These are phyloP conservation scores for Exophiala mesophila DNA, from an alignment of 2,329 filamentous ascomycete species.

Conservation along the genomic window DNA sequence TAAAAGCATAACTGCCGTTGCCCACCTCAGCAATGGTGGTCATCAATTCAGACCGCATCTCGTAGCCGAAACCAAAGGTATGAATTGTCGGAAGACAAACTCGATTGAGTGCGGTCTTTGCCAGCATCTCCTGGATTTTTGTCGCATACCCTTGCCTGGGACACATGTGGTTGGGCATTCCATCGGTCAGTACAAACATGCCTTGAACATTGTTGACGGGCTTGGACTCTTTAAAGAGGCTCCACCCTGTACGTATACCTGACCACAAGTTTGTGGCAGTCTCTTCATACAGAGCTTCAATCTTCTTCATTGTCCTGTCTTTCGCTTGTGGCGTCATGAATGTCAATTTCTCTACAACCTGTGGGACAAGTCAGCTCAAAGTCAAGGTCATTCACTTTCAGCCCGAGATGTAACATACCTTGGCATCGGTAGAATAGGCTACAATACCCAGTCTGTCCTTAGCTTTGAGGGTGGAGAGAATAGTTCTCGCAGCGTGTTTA, in stretches of 20 bases:
- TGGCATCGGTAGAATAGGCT: constrained; percentile 45
- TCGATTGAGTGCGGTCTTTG: constrained; percentile 29
- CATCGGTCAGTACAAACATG: constrained; percentile 33
- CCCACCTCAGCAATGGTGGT: constrained; percentile 57
- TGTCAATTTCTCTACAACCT: constrained; percentile 42
- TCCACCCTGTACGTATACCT: constrained; percentile 49
- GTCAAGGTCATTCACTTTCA: constrained; percentile 1
- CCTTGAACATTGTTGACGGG: constrained; percentile 30
- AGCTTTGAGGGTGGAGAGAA: constrained; percentile 53
- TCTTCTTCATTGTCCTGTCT: constrained; percentile 35
- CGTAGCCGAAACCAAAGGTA: constrained; percentile 54
- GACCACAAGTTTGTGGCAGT: constrained; percentile 55
- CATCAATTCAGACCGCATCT: constrained; percentile 49
- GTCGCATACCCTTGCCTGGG: constrained; percentile 52
- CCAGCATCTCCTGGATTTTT: constrained; percentile 42
- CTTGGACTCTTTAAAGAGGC: constrained; percentile 39
- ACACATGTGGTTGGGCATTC: constrained; percentile 51
- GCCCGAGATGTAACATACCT: constrained; percentile 23
- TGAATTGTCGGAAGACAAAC: constrained; percentile 40
- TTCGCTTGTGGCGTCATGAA: constrained; percentile 49
- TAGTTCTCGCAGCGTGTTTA: constrained; percentile 56
- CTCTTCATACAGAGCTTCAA: constrained; percentile 39
- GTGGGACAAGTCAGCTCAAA: background rate
- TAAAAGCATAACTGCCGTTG: constrained; percentile 57
- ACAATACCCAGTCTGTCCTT: constrained; percentile 55